A percentile compares a stretch with the other conserved stretches of the same genome.
phyloP scores from a whole-genome alignment of 1,139 yeast species.

The Arxiozyma slooffiae region DNA sequence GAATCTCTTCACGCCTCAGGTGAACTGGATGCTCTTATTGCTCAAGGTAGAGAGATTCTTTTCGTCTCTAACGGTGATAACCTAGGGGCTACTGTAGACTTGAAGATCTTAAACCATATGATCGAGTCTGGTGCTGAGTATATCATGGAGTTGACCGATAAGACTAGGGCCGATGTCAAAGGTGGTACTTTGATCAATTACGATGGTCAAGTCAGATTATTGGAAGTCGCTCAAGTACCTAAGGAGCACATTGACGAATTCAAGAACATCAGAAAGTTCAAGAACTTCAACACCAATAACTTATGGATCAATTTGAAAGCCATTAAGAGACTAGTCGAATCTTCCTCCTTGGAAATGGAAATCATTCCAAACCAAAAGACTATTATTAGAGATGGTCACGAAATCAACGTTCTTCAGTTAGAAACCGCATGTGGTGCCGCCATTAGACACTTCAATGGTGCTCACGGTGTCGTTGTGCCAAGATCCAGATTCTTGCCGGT shows the following conservation, averaged over 20 bases:
- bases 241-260: constrained; percentile 97
- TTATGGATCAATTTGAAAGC: constrained; percentile 96
- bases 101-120: constrained; percentile 87
- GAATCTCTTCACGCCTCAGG: constrained; percentile 87
- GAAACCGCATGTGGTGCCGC: constrained; percentile 99
- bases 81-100: constrained; percentile 95
- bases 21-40: constrained; percentile 79
- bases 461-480: constrained; percentile 97
- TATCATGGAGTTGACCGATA: constrained; percentile 96
- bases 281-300: constrained; percentile 95
- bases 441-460: constrained; percentile 86
- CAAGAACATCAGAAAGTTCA: constrained; percentile 94
- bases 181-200: constrained; percentile 98
- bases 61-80: constrained; percentile 98
- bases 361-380: constrained; percentile 91
- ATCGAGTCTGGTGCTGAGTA: constrained; percentile 84
- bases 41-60: constrained; percentile 88
- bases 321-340: constrained; percentile 81
- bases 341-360: constrained; percentile 76
- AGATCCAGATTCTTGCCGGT: constrained; percentile 96
- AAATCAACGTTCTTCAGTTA: constrained; percentile 80
- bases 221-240: constrained; percentile 98
- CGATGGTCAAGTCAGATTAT: constrained; percentile 86
- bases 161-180: constrained; percentile 97
- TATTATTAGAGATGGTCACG: constrained; percentile 64